Percentiles rank a stretch among this genome's conserved stretches.
Conservation (phyloP, 1,284 basidiomycete genomes). For the Sporisorium exsertum region DNA sequence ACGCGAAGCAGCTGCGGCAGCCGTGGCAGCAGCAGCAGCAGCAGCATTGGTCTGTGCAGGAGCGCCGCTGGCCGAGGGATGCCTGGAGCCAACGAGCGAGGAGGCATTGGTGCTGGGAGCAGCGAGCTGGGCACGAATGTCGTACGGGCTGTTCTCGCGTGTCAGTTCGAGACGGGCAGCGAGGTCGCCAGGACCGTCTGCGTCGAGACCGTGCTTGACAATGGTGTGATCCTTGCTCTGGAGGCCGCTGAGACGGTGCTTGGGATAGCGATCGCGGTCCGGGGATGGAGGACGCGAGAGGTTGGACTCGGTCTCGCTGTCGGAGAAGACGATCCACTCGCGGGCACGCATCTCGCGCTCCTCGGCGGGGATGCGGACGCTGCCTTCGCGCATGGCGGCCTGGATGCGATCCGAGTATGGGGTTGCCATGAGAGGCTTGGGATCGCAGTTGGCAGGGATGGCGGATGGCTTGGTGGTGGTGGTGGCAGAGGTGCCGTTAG, state of each 20-base stretch:
- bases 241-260: constrained; percentile 60
- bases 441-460: constrained; percentile 43
- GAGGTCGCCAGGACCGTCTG: constrained; percentile 26
- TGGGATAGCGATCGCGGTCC: constrained; percentile 55
- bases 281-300: constrained; percentile 62
- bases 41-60: constrained; percentile 7
- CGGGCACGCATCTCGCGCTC: constrained; percentile 58
- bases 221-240: constrained; percentile 59
- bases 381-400: constrained; percentile 45
- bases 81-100: constrained; percentile 32
- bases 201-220: constrained; percentile 54
- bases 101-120: constrained; percentile 33
- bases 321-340: constrained; percentile 54
- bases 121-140: constrained; percentile 36
- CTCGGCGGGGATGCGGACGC: constrained; percentile 43
- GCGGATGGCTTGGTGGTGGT: constrained; percentile 13
- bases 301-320: constrained; percentile 63
- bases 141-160: constrained; percentile 56
- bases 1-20: constrained; percentile 23
- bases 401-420: constrained; percentile 52
- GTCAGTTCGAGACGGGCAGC: constrained; percentile 51
- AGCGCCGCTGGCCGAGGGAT: constrained; percentile 28
- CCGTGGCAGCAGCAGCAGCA: constrained; percentile 15
- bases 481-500: constrained; percentile 8
- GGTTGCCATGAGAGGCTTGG: constrained; percentile 51